Base-by-base conservation (phyloP, 257 asterid species). In the Marsdenia floribunda region DNA sequence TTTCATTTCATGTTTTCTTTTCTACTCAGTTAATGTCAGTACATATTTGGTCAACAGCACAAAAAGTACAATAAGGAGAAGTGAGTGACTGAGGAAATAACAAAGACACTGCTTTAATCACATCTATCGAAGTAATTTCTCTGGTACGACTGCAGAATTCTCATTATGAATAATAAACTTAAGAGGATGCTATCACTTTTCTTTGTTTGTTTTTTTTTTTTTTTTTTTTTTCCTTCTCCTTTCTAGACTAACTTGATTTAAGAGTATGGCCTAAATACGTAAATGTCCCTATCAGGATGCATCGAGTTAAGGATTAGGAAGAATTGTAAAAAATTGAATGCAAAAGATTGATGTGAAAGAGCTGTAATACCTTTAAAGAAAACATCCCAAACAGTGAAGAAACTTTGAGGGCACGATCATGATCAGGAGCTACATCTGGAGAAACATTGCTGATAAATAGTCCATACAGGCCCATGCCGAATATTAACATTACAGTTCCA, bases 391-490 rank as follows among this genome's bases (percentile, higher is more conserved):
- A 93, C 70, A 93, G 83, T 84, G 98, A 93, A 74, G 98, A 93
- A 2, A 90, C 97, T 76, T 67, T 87, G 79, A 91, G 89, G 67
- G 96, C 96, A 73, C 97, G 97, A 71, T 93, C 98, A 1, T 3
- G 21, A 50, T 78, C 60, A 22, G 97, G 79, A 15, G 83, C 75
- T 26, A 82, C 85, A 67, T 87, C 78, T 58, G 84, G 83, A 68
- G 89, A 73, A 79, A 82, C 88, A 50, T 93, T 92, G 70, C 93
- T 79, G 81, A 93, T 93, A 74, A 93, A 93, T 66, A 93, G 80
- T 68, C 97, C 98, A 55, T 93, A 91, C 86, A 93, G 78, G 64
- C 98, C 98, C 98, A 91, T 93, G 42, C 97, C 98, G 47, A 93
- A 93, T 77, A 93, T 93, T 69, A 93, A 78, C 97, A 93, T 93